Conservation (phyloP, 2,329 filamentous ascomycete genomes). For the Apiospora phragmitis region DNA sequence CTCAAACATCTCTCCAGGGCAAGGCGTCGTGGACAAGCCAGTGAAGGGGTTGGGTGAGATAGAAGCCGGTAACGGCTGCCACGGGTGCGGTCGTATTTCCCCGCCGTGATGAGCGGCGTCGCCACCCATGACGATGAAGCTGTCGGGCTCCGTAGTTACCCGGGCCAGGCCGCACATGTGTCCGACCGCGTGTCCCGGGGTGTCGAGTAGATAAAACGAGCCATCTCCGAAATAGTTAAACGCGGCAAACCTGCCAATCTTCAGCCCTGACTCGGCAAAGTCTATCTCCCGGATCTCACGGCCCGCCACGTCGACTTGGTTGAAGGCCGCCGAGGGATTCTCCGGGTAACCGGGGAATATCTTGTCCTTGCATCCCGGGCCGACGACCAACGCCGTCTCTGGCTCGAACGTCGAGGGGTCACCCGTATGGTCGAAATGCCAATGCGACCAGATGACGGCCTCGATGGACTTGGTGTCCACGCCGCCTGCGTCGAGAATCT, state of each 20-base stretch:
- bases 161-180: constrained; percentile 40
- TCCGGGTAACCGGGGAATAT: constrained; percentile 23
- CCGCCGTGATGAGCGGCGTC: constrained; percentile 44
- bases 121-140: constrained; percentile 43
- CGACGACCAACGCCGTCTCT: constrained; percentile 42
- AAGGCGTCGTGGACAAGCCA: constrained; percentile 28
- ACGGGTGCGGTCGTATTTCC: constrained; percentile 34
- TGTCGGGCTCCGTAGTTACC: constrained; percentile 30
- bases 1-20: constrained; percentile 42
- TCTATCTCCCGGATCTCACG: constrained; percentile 25
- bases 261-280: constrained; percentile 18
- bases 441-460: constrained; percentile 42
- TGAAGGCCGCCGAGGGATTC: constrained; percentile 22
- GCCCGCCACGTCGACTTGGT: constrained; percentile 26
- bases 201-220: constrained; percentile 35
- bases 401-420: constrained; percentile 44
- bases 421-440: constrained; percentile 50
- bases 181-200: constrained; percentile 32
- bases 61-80: constrained; percentile 33
- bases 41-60: constrained; percentile 42
- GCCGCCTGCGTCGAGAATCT: constrained; percentile 24
- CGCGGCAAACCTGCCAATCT: constrained; percentile 26
- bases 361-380: constrained; percentile 27
- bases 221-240: constrained; percentile 36
- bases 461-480: constrained; percentile 19